Conservation (phyloP, 345 rosid species). For the Salix viminalis region DNA sequence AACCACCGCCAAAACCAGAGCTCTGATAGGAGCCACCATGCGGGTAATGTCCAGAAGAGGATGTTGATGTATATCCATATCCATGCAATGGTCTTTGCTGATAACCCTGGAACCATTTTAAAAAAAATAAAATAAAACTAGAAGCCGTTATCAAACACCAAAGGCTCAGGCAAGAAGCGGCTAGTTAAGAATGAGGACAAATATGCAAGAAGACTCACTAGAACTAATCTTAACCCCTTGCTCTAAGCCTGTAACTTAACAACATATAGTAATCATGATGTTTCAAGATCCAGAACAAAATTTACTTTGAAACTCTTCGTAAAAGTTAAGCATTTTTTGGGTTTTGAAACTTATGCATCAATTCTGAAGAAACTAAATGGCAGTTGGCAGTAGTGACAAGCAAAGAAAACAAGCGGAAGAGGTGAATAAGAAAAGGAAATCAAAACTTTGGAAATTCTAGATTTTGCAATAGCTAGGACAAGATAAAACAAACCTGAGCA, state of each 20-base stretch:
- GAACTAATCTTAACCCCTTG: not conserved
- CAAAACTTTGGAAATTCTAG: not conserved
- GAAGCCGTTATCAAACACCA: not conserved
- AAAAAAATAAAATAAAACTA: not conserved
- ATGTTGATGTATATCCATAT: constrained; percentile 42
- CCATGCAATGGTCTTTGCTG: constrained; percentile 41
- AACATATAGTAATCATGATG: not conserved
- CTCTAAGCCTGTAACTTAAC: not conserved
- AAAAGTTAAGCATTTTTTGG: not conserved
- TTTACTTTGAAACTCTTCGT: not conserved
- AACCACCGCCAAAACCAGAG: constrained; percentile 28
- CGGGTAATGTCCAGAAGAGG: constrained; percentile 45
- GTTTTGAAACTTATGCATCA: not conserved
- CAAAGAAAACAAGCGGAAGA: not conserved
- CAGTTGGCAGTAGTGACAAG: not conserved
- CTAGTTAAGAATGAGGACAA: not conserved
- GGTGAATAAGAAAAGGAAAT: not conserved
- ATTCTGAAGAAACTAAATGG: not conserved
- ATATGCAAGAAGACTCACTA: not conserved
- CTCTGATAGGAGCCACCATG: constrained; percentile 41
- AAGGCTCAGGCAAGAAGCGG: not conserved
- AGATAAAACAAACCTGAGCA: constrained; percentile 44
- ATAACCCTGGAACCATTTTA: constrained; percentile 11
- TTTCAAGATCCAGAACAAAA: not conserved
- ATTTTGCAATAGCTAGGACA: not conserved